phyloP scores from a whole-genome alignment of 257 asterid species.

The Verbena officinalis region DNA sequence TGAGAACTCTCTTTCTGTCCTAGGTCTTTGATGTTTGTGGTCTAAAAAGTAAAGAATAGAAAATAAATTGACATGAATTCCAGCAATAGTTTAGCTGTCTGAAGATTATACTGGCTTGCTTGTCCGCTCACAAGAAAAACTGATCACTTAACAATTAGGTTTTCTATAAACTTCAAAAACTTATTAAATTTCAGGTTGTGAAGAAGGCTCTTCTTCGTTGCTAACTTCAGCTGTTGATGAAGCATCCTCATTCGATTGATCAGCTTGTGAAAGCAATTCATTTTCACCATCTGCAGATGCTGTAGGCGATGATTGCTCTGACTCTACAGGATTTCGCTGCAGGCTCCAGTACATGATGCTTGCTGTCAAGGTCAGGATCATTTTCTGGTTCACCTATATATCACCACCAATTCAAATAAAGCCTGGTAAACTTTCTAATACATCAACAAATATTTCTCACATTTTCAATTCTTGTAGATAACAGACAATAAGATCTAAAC shows the following conservation, averaged over 20 bases:
- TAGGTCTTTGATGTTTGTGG: not conserved
- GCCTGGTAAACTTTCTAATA: not conserved
- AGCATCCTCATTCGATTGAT: conserved; percentile 8
- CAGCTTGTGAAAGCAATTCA: conserved; percentile 1
- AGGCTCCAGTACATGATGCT: conserved; percentile 93
- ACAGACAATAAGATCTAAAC: not conserved
- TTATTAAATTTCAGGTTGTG: conserved; percentile 1
- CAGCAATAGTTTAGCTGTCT: too few relatives aligned
- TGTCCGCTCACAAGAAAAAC: not conserved
- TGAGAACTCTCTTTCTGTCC: not conserved
- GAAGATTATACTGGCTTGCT: not conserved
- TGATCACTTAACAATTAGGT: not conserved
- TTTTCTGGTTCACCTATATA: conserved; percentile 91
- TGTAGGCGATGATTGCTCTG: conserved; percentile 35
- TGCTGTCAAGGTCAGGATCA: conserved; percentile 79
- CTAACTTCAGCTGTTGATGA: conserved; percentile 1
- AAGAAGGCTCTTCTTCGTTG: conserved; percentile 5
- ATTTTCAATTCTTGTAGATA: not conserved
- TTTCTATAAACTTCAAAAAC: not conserved
- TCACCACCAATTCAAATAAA: conserved; percentile 17
- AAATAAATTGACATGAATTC: too few relatives aligned
- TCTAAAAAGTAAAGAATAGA: too few relatives aligned
- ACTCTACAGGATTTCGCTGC: conserved; percentile 42
- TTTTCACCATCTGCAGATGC: conserved; percentile 18
- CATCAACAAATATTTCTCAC: not conserved